phyloP scores from a whole-genome alignment of 345 rosid genomes.

The Cardamine occulta region DNA sequence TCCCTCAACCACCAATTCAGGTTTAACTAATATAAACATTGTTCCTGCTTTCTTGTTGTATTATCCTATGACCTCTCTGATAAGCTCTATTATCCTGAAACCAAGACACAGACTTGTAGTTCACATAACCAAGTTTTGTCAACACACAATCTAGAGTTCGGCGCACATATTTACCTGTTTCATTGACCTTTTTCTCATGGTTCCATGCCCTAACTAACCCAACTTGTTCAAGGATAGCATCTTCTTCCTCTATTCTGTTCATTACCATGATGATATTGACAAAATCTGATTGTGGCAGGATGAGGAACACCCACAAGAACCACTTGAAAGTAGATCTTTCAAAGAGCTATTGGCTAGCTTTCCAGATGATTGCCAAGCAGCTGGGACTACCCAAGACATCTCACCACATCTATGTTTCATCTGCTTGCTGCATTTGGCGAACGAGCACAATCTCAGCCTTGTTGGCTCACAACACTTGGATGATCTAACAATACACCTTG shows the following conservation, averaged over 20 bases:
- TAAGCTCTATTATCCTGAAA: not conserved
- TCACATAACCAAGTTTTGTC: not conserved
- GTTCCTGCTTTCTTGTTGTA: not conserved
- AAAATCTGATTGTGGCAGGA: slow-evolving; percentile 36
- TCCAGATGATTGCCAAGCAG: slow-evolving; percentile 77
- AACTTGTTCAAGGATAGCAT: not conserved
- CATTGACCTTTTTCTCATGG: not conserved
- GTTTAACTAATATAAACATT: slow-evolving; percentile 39
- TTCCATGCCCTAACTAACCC: not conserved
- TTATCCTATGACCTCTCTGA: not conserved
- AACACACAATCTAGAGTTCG: not conserved
- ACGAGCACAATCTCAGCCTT: slow-evolving; percentile 80
- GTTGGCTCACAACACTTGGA: slow-evolving; percentile 58
- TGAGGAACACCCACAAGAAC: slow-evolving; percentile 49
- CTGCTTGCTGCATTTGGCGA: slow-evolving; percentile 89
- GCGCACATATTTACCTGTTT: not conserved
- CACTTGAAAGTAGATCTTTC: slow-evolving; percentile 63
- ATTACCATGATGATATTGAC: slow-evolving; percentile 19
- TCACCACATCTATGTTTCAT: slow-evolving; percentile 96
- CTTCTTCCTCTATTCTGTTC: slow-evolving; percentile 5
- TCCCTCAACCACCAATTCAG: slow-evolving; percentile 55
- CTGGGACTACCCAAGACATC: slow-evolving; percentile 62
- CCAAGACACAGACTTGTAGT: not conserved
- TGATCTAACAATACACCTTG: slow-evolving; percentile 61
- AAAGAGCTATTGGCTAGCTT: slow-evolving; percentile 66